Percentiles rank a stretch among this genome's conserved stretches.
Conservation (phyloP, 2,329 filamentous ascomycete species). For the Aotearoamyces nothofagi region DNA sequence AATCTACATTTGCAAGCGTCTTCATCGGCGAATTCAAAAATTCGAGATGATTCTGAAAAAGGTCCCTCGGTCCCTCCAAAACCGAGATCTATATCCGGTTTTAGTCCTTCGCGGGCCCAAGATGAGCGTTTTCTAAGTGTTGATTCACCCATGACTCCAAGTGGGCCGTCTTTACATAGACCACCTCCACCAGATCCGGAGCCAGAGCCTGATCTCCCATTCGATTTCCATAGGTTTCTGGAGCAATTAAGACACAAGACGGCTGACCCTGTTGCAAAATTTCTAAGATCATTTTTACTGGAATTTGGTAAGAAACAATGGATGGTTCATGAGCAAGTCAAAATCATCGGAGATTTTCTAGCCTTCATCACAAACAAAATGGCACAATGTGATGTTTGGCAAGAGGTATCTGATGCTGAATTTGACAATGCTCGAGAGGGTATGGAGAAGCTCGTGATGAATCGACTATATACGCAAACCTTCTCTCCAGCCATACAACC, state of each 20-base stretch:
- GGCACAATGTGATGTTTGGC: conserved; percentile 93
- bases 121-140: conserved; percentile 33
- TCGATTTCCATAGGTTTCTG: conserved; percentile 94
- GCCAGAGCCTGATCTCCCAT: conserved; percentile 73
- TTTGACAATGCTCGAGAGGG: conserved; percentile 97
- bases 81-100: conserved; percentile 17
- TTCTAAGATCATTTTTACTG: conserved; percentile 81
- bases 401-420: conserved; percentile 85
- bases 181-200: conserved; percentile 59
- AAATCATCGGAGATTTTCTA: conserved; percentile 93
- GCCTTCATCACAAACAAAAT: conserved; percentile 98
- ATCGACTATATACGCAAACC: conserved; percentile 84
- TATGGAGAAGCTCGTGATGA: conserved; percentile 99
- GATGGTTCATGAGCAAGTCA: conserved; percentile 99
- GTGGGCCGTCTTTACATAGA: conserved; percentile 32
- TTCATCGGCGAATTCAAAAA: conserved; percentile 5
- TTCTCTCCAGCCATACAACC: conserved; percentile 88
- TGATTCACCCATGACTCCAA: conserved; percentile 24
- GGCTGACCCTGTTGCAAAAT: conserved; percentile 93
- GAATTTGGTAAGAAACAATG: conserved; percentile 97
- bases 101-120: conserved; percentile 9
- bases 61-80: conserved; percentile 26
- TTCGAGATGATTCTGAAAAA: conserved; percentile 15
- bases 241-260: conserved; percentile 93
- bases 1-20: conserved; percentile 14